These are phyloP conservation scores for Yamadazyma friedrichii DNA, from an alignment of 1,139 yeast genomes.

Conservation along the genomic window DNA sequence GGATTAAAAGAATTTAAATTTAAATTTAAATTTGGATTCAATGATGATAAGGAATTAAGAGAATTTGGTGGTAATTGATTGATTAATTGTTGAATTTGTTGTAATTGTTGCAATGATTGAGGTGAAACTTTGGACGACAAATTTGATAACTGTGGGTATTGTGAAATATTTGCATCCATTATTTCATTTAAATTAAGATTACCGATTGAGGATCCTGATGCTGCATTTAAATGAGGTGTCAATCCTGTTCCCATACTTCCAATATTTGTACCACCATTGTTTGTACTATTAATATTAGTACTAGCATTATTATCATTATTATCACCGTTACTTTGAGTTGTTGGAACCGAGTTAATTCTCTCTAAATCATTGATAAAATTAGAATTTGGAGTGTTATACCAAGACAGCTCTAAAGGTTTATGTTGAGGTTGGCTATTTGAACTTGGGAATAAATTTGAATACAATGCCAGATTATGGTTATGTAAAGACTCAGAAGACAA, in stretches of 20 bases:
- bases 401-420: conserved; percentile 8
- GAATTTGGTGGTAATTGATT: conserved; percentile 5
- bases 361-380: not conserved
- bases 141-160: no score
- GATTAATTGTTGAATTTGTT: conserved; percentile 7
- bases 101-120: conserved; percentile 3
- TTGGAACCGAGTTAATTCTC: not conserved
- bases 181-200: conserved; percentile 1
- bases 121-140: no score
- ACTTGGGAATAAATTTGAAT: conserved; percentile 11
- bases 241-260: no score
- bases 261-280: no score
- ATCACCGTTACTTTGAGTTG: conserved; percentile 1
- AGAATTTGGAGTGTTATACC: conserved; percentile 3
- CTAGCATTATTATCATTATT: not conserved
- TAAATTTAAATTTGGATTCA: conserved; percentile 3
- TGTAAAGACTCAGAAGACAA: not conserved
- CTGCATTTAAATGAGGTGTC: no score
- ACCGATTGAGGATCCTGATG: not conserved
- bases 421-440: conserved; percentile 10
- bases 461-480: conserved; percentile 13
- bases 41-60: conserved; percentile 2
- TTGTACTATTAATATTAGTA: no score
- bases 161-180: conserved; percentile 1
- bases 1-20: conserved; percentile 2